Evolutionary conservation across 208 protist species (phyloP), one percentile per base, ranked within the genome.

Genomic region (Trichomonas gallinae): DNA sequence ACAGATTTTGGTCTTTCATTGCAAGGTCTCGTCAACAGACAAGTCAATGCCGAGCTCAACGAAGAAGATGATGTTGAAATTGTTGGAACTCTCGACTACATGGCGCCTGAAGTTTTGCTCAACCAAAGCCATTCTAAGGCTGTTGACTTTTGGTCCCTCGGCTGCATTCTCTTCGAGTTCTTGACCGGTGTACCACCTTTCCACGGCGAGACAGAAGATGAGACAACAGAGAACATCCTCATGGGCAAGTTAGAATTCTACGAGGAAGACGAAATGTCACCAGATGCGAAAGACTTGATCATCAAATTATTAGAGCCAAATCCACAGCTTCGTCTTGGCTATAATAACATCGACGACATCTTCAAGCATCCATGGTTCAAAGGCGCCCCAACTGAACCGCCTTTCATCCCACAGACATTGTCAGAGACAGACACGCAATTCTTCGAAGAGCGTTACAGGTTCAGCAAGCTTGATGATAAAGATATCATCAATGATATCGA

Each of bases 1-100:
- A 98, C 98, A 9, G 98, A 99, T 97, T 99, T 99, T 97, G 98
- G 98, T 31, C 88, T 98, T 63, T 44, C n/a, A 44, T 89, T 10
- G 3, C 17, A n/a, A n/a, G 83, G 83, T n/a, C 4, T 17, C 17
- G 40, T 89, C 23, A 46, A 89, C 10, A 9, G 83, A n/a, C 23
- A 89, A 6, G 23, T 38, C 10, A 87, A 46, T 17, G 15, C 9
- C 2, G 40, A 46, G 0, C 36, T 46, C n/a, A 40, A 85, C n/a
- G 34, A 85, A 85, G 36, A 3, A n/a, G 45, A 97, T 89, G 96
- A 96, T 23, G 82, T 96, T 45, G 98, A 97, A 34, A 98, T 98
- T 83, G 98, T 97, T 97, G 98, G 98, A 51, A 98, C 98, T 4
- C 98, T 98, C 21, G 98, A 98, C 48, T 98, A 98, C 85, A 48